Conservation (phyloP, 352 stramenopile genomes). For the Blastocystis hominis region DNA sequence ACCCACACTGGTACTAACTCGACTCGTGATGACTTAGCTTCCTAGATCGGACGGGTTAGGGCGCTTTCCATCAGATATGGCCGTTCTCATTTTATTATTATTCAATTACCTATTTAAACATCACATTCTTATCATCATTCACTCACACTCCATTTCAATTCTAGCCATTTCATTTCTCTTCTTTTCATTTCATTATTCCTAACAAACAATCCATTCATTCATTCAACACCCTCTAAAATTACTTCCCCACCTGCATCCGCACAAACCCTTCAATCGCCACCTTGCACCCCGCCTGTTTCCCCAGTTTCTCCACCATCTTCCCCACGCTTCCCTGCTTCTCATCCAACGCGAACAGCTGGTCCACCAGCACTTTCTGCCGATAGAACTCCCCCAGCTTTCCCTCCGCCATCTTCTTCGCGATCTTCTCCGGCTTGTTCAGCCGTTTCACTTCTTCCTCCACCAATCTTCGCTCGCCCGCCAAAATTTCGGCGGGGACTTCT, state of each 20-base stretch:
- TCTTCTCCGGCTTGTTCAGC: slow-evolving; percentile 59
- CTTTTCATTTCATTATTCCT: neutral
- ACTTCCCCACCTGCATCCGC: slow-evolving; percentile 52
- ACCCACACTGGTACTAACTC: too few relatives aligned
- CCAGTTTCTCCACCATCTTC: slow-evolving; percentile 34
- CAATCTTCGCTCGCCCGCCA: slow-evolving; percentile 31
- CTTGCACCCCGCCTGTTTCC: slow-evolving; percentile 12
- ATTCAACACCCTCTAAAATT: slow-evolving; percentile 33
- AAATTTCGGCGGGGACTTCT: neutral
- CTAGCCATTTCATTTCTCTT: neutral
- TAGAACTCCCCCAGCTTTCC: slow-evolving; percentile 57
- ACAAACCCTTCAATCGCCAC: slow-evolving; percentile 40
- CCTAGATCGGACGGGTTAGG: too few relatives aligned
- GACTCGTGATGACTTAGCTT: too few relatives aligned
- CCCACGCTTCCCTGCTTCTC: slow-evolving; percentile 39
- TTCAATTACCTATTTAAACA: too few relatives aligned
- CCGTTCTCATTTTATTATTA: too few relatives aligned
- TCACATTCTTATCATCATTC: too few relatives aligned
- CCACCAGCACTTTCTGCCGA: slow-evolving; percentile 42
- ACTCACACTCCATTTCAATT: neutral
- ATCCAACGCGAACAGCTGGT: slow-evolving; percentile 55
- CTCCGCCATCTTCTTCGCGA: slow-evolving; percentile 55
- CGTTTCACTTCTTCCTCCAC: slow-evolving; percentile 44
- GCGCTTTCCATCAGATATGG: too few relatives aligned
- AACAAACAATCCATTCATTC: neutral